Percentiles rank a stretch among this genome's conserved stretches.
phyloP scores from a whole-genome alignment of 176 grass and related monocot genomes.

The Musa schizocarpa region DNA sequence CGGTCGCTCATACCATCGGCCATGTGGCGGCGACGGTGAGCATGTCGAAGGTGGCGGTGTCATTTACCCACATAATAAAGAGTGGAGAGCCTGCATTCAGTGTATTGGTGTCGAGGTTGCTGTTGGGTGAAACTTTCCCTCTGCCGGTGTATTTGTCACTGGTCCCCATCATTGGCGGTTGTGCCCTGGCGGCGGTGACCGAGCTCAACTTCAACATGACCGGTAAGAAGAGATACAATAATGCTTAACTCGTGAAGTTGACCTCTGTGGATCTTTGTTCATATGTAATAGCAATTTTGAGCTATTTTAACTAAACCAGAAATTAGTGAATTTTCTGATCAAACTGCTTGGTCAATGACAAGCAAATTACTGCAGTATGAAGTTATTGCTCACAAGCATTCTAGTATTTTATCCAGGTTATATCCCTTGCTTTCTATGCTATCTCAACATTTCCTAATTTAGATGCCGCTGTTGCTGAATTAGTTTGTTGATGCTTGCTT shows the following conservation, averaged over 20 bases:
- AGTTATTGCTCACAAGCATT: too few species aligned
- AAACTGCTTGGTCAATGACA: too few species aligned
- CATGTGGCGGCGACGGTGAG: not conserved
- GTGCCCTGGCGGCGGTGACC: not conserved
- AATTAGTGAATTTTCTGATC: too few species aligned
- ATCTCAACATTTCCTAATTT: too few species aligned
- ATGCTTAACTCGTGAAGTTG: not conserved
- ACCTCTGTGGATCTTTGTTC: not conserved
- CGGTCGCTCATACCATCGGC: not conserved
- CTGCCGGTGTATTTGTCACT: not conserved
- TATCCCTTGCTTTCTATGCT: too few species aligned
- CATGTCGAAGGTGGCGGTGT: slow-evolving; percentile 1
- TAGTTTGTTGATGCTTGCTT: too few species aligned
- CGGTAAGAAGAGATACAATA: not conserved
- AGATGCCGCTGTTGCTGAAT: too few species aligned
- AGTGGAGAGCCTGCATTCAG: not conserved
- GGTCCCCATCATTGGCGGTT: not conserved
- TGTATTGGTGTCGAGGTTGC: not conserved
- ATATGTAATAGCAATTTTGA: too few species aligned
- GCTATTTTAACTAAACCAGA: too few species aligned
- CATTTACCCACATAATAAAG: not conserved
- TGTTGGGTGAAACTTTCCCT: not conserved
- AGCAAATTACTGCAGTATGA: too few species aligned
- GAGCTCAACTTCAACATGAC: slow-evolving; percentile 2
- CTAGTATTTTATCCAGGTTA: too few species aligned